Base-by-base conservation (phyloP, 495 filamentous ascomycete species). In the Tirmania nivea region DNA sequence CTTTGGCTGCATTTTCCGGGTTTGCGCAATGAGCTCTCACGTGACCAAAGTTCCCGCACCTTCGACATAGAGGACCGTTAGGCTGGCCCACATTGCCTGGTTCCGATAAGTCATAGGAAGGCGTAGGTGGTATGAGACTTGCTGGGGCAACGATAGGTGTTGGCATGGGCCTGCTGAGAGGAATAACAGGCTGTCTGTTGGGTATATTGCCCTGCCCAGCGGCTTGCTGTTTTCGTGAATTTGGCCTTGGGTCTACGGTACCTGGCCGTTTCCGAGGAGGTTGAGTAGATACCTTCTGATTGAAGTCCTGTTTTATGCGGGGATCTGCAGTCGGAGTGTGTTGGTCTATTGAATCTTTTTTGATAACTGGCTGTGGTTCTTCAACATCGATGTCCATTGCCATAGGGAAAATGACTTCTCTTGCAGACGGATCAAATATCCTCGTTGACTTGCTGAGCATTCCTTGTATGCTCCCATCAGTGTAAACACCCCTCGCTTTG, bases 401-500 rank as follows among this genome's bases (percentile, higher is more conserved):
- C 17, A 56, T 59, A 14, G 61, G 47, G 34, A 49, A 16, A 8
- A 53, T 39, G 21, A 59, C 48, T 16, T 56, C 37, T 11, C 45
- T 57, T 14, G 34, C 47, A 49, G 48, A 45, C 12, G 17, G 12
- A 19, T 45, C 39, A 14, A 14, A 14, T 45, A 45, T 45, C 39
- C 39, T 14, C 1, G 39, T 19, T 19, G 39, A 14, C 39, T 19
- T 45, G 39, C 39, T 45, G 17, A 67, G 49, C n/a, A 81, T 63
- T 60, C 14, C 39, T 94, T 45, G 39, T 19, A 45, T 45, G 17
- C 9, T 75, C 12, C 81, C 85, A 37, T 74, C 71, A 0, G 80
- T 88, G 61, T 90, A 94, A n/a, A 78, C 67, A 56, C 83, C 73
- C 52, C 90, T 78, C 34, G 62, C 61, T 58, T 76, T 80, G 3